Conservation (phyloP, 1,139 yeast genomes). For the Debaryomycetaceae sp. region DNA sequence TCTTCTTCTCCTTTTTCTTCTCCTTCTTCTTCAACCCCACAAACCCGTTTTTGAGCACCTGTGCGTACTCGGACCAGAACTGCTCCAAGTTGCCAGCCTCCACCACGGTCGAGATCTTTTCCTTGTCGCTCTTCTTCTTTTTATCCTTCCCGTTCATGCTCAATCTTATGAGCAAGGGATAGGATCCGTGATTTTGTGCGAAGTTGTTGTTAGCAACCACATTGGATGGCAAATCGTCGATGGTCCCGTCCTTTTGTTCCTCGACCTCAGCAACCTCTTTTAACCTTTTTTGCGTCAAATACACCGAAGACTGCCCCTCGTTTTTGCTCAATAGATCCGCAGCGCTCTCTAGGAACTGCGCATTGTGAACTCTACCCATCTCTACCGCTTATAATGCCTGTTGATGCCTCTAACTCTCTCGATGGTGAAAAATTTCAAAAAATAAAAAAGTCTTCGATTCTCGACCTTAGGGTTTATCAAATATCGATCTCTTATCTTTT, state of each 20-base stretch:
- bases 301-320: slow-evolving; percentile 40
- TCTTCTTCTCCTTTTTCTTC: slow-evolving; percentile 52
- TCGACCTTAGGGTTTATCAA: neutral
- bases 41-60: slow-evolving; percentile 55
- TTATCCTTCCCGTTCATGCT: slow-evolving; percentile 49
- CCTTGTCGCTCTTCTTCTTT: slow-evolving; percentile 24
- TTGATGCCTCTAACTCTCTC: neutral
- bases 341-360: slow-evolving; percentile 34
- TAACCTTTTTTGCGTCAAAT: slow-evolving; percentile 43
- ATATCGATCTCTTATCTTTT: neutral
- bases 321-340: slow-evolving; percentile 24
- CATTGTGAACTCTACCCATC: slow-evolving; percentile 40
- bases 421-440: neutral
- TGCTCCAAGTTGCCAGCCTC: slow-evolving; percentile 51
- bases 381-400: neutral
- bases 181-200: slow-evolving; percentile 20
- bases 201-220: slow-evolving; percentile 21
- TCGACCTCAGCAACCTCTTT: slow-evolving; percentile 21
- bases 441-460: neutral
- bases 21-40: slow-evolving; percentile 51
- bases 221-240: slow-evolving; percentile 36
- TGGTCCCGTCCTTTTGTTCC: slow-evolving; percentile 8
- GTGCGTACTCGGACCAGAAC: slow-evolving; percentile 70
- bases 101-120: slow-evolving; percentile 65
- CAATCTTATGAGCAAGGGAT: slow-evolving; percentile 53